These are phyloP conservation scores for Kwoniella sp. DNA, from an alignment of 768 basidiomycete genomes.

Conservation along the genomic window DNA sequence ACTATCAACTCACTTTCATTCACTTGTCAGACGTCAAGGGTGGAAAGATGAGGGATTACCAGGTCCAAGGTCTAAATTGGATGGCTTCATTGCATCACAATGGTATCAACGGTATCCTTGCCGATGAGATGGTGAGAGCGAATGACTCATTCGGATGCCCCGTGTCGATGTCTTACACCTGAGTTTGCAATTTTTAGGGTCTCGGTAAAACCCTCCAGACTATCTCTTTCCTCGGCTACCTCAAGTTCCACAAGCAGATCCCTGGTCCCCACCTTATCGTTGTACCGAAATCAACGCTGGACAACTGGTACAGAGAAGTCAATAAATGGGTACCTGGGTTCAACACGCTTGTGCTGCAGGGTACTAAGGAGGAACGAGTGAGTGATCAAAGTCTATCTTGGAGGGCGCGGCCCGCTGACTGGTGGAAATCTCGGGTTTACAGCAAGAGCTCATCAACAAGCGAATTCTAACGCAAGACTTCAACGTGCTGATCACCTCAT, in stretches of 20 bases:
- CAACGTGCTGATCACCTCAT: constrained; percentile 91
- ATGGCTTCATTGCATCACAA: constrained; percentile 96
- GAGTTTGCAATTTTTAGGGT: constrained; percentile 62
- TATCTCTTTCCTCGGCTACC: constrained; percentile 92
- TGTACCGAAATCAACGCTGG: constrained; percentile 96
- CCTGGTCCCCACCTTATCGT: constrained; percentile 89
- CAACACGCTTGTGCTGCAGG: constrained; percentile 76
- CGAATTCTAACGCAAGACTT: constrained; percentile 84
- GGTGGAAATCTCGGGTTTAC: background rate
- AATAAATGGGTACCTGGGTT: constrained; percentile 87
- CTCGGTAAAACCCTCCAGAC: constrained; percentile 98
- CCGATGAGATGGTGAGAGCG: constrained; percentile 85
- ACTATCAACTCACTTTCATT: background rate
- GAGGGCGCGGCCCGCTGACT: no score
- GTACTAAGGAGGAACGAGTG: constrained; percentile 82
- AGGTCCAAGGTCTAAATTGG: constrained; percentile 95
- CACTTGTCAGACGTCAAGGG: constrained; percentile 72
- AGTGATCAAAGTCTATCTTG: constrained; percentile 32
- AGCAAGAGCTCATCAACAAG: constrained; percentile 72
- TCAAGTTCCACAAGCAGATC: constrained; percentile 77
- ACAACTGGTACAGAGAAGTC: constrained; percentile 96
- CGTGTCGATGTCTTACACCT: background rate
- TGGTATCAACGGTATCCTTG: constrained; percentile 92
- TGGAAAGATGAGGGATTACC: constrained; percentile 85
- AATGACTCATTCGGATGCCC: background rate